Percentiles rank a stretch among this genome's conserved stretches.
These are phyloP conservation scores for Lentinula sp. DNA, from an alignment of 768 basidiomycete genomes.

Conservation along the genomic window DNA sequence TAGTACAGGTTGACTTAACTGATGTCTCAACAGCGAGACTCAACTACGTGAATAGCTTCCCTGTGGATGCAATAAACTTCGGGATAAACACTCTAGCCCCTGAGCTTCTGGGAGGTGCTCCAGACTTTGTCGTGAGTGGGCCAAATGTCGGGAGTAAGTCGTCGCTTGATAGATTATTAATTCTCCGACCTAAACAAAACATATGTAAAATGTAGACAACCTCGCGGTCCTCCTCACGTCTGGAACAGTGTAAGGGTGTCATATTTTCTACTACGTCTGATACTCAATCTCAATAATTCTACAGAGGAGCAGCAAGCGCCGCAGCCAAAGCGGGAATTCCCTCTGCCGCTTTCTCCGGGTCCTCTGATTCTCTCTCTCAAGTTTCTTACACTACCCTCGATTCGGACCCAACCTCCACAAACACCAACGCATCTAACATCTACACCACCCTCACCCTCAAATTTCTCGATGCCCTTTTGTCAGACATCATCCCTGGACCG, in stretches of 20 bases:
- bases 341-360: slow-evolving; percentile 41
- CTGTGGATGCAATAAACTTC: slow-evolving; percentile 26
- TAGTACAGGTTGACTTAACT: not conserved
- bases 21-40: slow-evolving; percentile 18
- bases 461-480: slow-evolving; percentile 28
- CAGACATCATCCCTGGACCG: slow-evolving; percentile 15
- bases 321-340: slow-evolving; percentile 44
- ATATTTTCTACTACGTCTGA: not conserved
- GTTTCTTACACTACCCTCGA: slow-evolving; percentile 48
- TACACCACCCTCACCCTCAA: slow-evolving; percentile 38
- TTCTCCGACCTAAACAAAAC: not conserved
- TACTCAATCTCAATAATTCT: not conserved
- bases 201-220: slow-evolving; percentile 13
- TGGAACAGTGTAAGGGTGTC: not conserved
- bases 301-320: slow-evolving; percentile 44
- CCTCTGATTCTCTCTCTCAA: slow-evolving; percentile 26
- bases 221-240: not conserved
- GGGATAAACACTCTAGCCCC: slow-evolving; percentile 43
- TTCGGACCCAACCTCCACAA: slow-evolving; percentile 23
- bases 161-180: not conserved
- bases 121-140: slow-evolving; percentile 42
- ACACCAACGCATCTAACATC: slow-evolving; percentile 30
- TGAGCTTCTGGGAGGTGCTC: slow-evolving; percentile 27
- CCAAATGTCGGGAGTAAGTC: slow-evolving; percentile 39
- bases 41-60: slow-evolving; percentile 32